Evolutionary conservation across 352 stramenopile species (phyloP).

Genomic region (Pythium pectinolyticum): DNA sequence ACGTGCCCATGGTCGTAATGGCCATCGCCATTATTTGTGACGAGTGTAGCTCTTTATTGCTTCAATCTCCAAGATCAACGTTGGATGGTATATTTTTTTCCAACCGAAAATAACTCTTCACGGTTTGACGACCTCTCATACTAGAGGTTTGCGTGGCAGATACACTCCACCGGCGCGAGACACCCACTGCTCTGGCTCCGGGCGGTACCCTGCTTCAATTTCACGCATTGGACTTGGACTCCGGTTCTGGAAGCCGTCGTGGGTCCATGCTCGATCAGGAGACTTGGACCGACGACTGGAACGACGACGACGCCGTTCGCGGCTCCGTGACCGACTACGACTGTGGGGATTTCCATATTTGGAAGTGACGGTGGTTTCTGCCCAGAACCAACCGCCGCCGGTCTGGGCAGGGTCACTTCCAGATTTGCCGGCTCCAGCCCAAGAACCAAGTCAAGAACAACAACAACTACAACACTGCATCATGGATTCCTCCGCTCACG

Average conservation of each 20-base stretch:
- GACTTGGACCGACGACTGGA: conserved; percentile 23
- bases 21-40: no score
- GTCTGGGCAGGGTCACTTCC: no score
- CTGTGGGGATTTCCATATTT: no score
- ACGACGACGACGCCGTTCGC: conserved; percentile 24
- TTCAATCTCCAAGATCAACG: neutral
- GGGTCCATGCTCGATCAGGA: conserved; percentile 54
- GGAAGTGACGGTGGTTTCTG: no score
- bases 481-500: no score
- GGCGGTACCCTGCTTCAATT: conserved; percentile 62
- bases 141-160: conserved; percentile 46
- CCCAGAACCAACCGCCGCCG: no score
- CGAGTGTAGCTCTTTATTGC: neutral
- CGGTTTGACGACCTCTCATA: neutral
- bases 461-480: no score
- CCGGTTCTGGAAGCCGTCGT: conserved; percentile 69
- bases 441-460: no score
- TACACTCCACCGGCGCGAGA: conserved; percentile 81
- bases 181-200: conserved; percentile 69
- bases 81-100: no score
- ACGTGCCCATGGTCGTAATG: neutral
- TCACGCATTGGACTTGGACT: conserved; percentile 71
- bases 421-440: no score
- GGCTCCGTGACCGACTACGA: conserved; percentile 27
- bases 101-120: conserved; percentile 17